Evolutionary conservation across 257 asterid genomes (phyloP).

Genomic region (Solanum lignicaule): DNA sequence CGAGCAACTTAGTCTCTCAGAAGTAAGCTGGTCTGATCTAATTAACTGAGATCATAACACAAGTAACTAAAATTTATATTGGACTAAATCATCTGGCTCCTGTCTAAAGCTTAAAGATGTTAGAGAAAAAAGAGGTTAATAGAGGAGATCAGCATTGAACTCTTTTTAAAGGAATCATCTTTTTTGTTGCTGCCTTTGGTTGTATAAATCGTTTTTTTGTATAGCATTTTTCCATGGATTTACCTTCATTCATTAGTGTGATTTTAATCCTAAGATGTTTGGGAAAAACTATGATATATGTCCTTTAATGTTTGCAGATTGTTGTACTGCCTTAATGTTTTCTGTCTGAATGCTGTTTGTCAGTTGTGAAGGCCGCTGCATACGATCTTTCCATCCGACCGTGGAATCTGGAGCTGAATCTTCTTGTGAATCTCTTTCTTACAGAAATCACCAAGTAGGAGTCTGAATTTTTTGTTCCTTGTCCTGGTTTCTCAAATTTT

Average conservation of each 20-base stretch:
- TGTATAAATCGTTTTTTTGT: not conserved
- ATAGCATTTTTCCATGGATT: not conserved
- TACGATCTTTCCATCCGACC: constrained; percentile 70
- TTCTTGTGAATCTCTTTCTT: constrained; percentile 58
- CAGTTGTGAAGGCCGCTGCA: constrained; percentile 84
- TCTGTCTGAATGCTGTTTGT: constrained; percentile 6
- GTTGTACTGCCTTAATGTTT: not conserved
- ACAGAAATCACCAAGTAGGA: constrained; percentile 31
- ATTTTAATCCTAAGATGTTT: not conserved
- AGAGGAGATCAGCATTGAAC: not conserved
- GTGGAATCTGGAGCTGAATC: constrained; percentile 44
- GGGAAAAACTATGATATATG: not conserved
- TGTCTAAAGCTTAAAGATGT: not conserved
- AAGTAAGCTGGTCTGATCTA: not conserved
- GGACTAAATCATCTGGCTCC: not conserved
- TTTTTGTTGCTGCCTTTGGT: not conserved
- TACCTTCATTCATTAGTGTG: not conserved
- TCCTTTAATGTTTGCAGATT: not conserved
- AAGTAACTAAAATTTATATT: not conserved
- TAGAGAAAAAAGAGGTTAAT: not conserved
- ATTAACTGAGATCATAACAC: not conserved
- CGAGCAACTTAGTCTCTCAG: not conserved
- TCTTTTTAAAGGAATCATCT: not conserved
- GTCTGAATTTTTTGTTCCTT: constrained; percentile 17
- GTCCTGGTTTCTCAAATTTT: not conserved